Conservation (phyloP, 2,329 filamentous ascomycete genomes). For the Cladosporium halotolerans region DNA sequence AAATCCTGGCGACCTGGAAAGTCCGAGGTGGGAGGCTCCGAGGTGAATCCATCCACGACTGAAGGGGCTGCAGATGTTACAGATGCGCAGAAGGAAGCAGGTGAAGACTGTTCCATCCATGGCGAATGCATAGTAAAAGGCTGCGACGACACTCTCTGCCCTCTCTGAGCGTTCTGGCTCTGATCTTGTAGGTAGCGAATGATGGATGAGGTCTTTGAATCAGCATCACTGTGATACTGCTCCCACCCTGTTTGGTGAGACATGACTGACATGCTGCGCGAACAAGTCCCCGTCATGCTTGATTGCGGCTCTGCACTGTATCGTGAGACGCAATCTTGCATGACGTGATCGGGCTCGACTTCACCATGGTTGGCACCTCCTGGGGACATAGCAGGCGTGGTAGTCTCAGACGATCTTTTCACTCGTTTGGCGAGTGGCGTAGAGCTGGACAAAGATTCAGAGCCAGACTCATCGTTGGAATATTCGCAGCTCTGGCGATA, state of each 20-base stretch:
- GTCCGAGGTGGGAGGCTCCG: neutral
- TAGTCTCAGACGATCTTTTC: neutral
- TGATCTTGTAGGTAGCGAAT: neutral
- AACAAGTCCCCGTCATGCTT: too few species aligned
- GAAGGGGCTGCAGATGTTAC: neutral
- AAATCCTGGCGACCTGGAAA: conserved; percentile 1
- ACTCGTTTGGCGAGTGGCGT: neutral
- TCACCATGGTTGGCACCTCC: neutral
- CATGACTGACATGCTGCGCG: too few species aligned
- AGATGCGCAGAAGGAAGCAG: neutral
- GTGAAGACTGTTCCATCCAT: neutral
- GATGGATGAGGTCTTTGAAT: neutral
- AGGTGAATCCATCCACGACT: neutral
- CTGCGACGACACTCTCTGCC: neutral
- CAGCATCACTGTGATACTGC: neutral
- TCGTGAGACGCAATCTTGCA: conserved; percentile 1
- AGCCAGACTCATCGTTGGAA: neutral
- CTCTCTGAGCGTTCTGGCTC: neutral
- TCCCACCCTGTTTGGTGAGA: neutral
- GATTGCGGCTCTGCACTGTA: neutral
- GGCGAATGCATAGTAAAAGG: neutral
- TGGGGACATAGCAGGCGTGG: neutral
- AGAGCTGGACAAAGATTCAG: neutral
- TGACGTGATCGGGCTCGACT: neutral
- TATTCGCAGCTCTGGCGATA: neutral